phyloP scores from a whole-genome alignment of 257 asterid genomes.

The Solanum stenotomum region DNA sequence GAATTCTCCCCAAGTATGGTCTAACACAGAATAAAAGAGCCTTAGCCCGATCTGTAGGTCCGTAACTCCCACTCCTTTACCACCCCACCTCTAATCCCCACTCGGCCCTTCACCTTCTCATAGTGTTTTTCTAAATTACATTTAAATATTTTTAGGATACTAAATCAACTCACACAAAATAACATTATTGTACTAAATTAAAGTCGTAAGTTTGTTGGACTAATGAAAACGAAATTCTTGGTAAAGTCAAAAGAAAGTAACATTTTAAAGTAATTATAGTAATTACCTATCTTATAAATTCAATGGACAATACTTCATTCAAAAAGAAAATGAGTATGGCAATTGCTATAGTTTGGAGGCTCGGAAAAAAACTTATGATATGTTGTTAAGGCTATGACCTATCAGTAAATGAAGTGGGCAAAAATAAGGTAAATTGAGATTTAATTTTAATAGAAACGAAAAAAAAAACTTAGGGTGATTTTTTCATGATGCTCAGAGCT shows the following conservation, averaged over 20 bases:
- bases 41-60: too few relatives aligned
- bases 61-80: too few relatives aligned
- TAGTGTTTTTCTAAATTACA: too few relatives aligned
- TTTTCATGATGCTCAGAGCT: not conserved
- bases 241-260: not conserved
- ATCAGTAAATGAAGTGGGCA: not conserved
- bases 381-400: not conserved
- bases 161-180: not conserved
- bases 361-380: not conserved
- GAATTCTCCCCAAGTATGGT: too few relatives aligned
- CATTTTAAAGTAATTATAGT: not conserved
- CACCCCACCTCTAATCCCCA: too few relatives aligned
- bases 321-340: not conserved
- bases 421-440: not conserved
- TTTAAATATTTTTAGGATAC: too few relatives aligned
- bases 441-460: too few relatives aligned
- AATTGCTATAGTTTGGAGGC: not conserved
- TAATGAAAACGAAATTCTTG: not conserved
- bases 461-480: not conserved
- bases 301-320: not conserved
- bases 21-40: too few relatives aligned
- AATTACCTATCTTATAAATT: not conserved
- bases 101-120: too few relatives aligned
- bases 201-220: not conserved
- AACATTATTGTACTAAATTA: not conserved